Conservation (phyloP, 1,139 yeast genomes). For the Blastobotrys aristatus region DNA sequence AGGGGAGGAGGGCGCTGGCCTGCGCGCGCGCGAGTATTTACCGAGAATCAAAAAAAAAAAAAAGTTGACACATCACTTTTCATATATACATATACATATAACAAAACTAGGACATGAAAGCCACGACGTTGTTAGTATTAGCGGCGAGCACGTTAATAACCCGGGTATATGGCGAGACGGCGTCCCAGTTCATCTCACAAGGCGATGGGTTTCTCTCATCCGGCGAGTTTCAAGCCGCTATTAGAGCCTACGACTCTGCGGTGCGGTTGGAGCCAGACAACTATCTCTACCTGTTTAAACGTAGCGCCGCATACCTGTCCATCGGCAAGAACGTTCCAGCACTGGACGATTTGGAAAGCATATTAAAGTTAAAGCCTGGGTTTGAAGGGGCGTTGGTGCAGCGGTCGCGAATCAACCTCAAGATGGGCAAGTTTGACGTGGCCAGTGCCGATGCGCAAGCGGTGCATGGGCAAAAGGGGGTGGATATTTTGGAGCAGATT, state of each 20-base stretch:
- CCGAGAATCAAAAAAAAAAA: background rate
- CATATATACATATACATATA: too few species aligned
- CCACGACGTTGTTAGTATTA: background rate
- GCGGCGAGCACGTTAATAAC: background rate
- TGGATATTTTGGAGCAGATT: slow-evolving; percentile 6
- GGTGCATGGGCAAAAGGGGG: slow-evolving; percentile 5
- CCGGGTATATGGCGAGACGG: background rate
- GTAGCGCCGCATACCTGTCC: slow-evolving; percentile 38
- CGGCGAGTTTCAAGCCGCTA: slow-evolving; percentile 41
- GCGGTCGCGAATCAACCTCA: slow-evolving; percentile 32
- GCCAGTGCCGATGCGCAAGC: slow-evolving; percentile 27
- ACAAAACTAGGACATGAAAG: too few species aligned
- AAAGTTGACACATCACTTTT: too few species aligned
- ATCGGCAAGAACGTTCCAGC: slow-evolving; percentile 36
- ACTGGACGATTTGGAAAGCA: slow-evolving; percentile 34
- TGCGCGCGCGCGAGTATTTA: background rate
- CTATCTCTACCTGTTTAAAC: slow-evolving; percentile 34
- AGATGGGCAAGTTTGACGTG: slow-evolving; percentile 32
- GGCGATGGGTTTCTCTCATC: slow-evolving; percentile 26
- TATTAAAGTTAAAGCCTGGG: slow-evolving; percentile 33
- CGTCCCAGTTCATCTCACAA: slow-evolving; percentile 4
- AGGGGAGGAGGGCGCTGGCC: background rate
- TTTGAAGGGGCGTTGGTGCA: slow-evolving; percentile 36
- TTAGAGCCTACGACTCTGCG: slow-evolving; percentile 47
- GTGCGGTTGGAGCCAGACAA: slow-evolving; percentile 31